phyloP scores from a whole-genome alignment of 1,284 basidiomycete genomes.

The Filobasidium uniguttulatum region DNA sequence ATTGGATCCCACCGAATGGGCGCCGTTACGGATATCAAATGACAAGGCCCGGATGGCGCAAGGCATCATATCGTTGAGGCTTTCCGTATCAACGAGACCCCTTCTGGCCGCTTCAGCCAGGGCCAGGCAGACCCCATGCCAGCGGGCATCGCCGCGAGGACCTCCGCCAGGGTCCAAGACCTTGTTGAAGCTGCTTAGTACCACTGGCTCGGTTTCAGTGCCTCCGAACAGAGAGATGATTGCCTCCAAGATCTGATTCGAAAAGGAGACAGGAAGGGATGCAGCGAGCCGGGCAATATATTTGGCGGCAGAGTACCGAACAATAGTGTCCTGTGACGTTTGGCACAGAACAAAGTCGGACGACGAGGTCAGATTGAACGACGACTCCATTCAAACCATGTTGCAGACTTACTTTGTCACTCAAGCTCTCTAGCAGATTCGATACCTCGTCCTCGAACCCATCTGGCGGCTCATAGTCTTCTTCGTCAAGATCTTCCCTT shows the following conservation, averaged over 20 bases:
- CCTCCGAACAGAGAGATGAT: slow-evolving; percentile 52
- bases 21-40: slow-evolving; percentile 82
- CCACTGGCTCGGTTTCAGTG: slow-evolving; percentile 31
- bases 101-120: slow-evolving; percentile 83
- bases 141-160: slow-evolving; percentile 65
- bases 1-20: slow-evolving; percentile 83
- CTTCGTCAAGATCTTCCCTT: slow-evolving; percentile 19
- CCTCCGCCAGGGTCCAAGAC: slow-evolving; percentile 40
- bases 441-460: slow-evolving; percentile 64
- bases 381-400: neutral
- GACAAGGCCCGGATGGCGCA: slow-evolving; percentile 77
- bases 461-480: slow-evolving; percentile 61
- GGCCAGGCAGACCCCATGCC: slow-evolving; percentile 90
- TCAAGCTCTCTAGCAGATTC: slow-evolving; percentile 57
- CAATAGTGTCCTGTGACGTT: slow-evolving; percentile 66
- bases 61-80: slow-evolving; percentile 50
- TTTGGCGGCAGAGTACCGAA: slow-evolving; percentile 91
- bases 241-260: slow-evolving; percentile 65
- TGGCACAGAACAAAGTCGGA: neutral
- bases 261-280: slow-evolving; percentile 60
- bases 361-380: neutral
- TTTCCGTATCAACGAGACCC: slow-evolving; percentile 50
- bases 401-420: slow-evolving; percentile 55
- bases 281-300: slow-evolving; percentile 75
- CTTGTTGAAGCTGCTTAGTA: slow-evolving; percentile 23